Evolutionary conservation across 345 rosid genomes (phyloP), one percentile per base, ranked within the genome.

Genomic region (Psidium friedrichsthalianum): DNA sequence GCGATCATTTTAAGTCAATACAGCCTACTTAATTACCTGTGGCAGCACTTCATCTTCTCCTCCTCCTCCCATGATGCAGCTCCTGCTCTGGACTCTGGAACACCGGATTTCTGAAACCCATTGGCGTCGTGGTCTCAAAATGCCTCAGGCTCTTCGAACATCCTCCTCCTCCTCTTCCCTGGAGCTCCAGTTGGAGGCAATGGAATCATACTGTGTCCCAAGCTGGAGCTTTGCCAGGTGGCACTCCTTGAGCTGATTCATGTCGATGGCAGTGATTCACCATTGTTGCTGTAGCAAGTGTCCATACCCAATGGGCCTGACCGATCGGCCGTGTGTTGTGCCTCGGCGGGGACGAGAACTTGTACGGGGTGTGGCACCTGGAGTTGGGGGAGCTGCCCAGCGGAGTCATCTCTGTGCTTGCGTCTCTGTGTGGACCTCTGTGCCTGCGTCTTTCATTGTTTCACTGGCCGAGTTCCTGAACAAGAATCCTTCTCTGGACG

Each of bases 351-450:
- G 99, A 97, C 51, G 92, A 87, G 86, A 85, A 89, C 86, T 85
- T 92, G 87, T 92, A 92, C 59, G 98, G 98, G 3, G 98, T 93
- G 85, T 92, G 92, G 87, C 99, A 94, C 88, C 97, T 90, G n/a
- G 99, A 95, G 84, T 93, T 89, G 5, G 95, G 90, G 52, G 95
- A 92, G 86, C 99, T 96, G 58, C 96, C 96, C 2, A 92, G 84
- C 15, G 99, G 98, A 56, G 98, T 96, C 99, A 96, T 96, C 89
- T 96, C 98, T 82, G 98, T 97, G 83, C 98, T 98, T 2, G 89
- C 86, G 86, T 97, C 98, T 90, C 93, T 92, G 90, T 92, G 98
- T 92, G 91, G 61, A 87, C 87, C 53, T 88, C 90, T 5, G 92
- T 89, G 82, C 89, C 88, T n/a, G 88, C 92, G 81, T 91, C 94